These are phyloP conservation scores for Neurospora sp. DNA, from an alignment of 2,329 filamentous ascomycete species.

Conservation along the genomic window DNA sequence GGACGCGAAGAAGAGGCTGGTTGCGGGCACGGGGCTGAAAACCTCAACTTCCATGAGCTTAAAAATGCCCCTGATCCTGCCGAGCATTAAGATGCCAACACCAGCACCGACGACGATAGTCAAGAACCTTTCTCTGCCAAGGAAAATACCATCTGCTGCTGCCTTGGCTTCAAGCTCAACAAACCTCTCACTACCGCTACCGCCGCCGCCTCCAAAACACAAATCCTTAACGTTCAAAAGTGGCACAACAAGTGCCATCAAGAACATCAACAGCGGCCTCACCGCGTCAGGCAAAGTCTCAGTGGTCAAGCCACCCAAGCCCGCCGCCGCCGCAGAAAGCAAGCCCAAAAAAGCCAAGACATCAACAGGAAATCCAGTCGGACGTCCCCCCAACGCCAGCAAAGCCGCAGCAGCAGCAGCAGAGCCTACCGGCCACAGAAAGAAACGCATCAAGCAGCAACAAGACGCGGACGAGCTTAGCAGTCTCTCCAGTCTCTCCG, in stretches of 20 bases:
- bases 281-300: constrained; percentile 9
- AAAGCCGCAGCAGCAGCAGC: not conserved
- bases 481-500: constrained; percentile 16
- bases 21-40: constrained; percentile 26
- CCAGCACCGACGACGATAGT: constrained; percentile 7
- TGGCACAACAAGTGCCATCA: constrained; percentile 18
- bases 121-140: not conserved
- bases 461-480: constrained; percentile 16
- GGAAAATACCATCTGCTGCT: not conserved
- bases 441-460: constrained; percentile 23
- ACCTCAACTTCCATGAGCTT: constrained; percentile 26
- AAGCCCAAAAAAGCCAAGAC: constrained; percentile 18
- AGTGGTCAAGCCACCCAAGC: constrained; percentile 1
- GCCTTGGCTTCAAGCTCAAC: not conserved
- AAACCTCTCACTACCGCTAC: constrained; percentile 8
- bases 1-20: constrained; percentile 29
- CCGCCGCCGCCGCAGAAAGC: constrained; percentile 7
- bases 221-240: not conserved
- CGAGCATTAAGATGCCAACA: constrained; percentile 1
- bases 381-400: not conserved
- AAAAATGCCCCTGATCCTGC: constrained; percentile 22
- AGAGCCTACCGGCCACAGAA: constrained; percentile 19
- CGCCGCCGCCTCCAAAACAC: not conserved
- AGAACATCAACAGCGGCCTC: constrained; percentile 18
- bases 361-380: not conserved